Conservation (phyloP, 768 basidiomycete genomes). For the Xerocomellus amylosporus region DNA sequence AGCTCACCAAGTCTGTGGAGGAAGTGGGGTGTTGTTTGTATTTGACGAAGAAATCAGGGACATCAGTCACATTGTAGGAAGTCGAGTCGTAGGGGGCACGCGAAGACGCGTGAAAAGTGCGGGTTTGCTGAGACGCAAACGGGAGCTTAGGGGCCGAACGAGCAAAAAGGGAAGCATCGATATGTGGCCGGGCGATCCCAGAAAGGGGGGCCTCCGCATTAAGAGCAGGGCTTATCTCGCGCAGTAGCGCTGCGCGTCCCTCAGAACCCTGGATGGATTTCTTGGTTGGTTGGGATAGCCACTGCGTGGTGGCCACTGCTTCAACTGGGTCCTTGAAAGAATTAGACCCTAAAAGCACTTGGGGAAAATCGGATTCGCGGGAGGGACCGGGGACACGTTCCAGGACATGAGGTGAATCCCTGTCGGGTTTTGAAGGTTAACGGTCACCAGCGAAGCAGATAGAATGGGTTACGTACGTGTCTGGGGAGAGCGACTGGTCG, state of each 20-base stretch:
- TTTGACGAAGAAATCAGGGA: conserved; percentile 29
- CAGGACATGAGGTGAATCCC: conserved; percentile 30
- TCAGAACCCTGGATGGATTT: neutral
- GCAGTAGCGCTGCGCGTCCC: neutral
- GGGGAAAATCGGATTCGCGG: neutral
- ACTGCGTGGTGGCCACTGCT: neutral
- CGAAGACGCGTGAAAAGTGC: conserved; percentile 26
- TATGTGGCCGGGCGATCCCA: too few relatives aligned
- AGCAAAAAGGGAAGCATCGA: neutral
- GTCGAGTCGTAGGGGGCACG: conserved; percentile 17
- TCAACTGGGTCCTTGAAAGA: neutral
- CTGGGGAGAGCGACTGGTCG: conserved; percentile 31
- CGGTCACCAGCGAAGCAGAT: conserved; percentile 34
- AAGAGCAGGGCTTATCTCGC: neutral
- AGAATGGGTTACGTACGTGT: conserved; percentile 36
- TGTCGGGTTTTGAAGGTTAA: conserved; percentile 28
- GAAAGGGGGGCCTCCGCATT: neutral
- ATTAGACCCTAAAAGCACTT: neutral
- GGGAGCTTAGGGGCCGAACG: neutral
- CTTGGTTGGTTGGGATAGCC: neutral
- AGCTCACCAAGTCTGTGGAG: conserved; percentile 6
- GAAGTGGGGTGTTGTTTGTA: conserved; percentile 23
- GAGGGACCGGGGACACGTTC: conserved; percentile 21
- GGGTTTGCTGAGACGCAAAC: conserved; percentile 11
- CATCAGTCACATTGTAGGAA: conserved; percentile 26